Base-by-base conservation (phyloP, 176 grass and related monocot genomes). In the Zoysia japonica region DNA sequence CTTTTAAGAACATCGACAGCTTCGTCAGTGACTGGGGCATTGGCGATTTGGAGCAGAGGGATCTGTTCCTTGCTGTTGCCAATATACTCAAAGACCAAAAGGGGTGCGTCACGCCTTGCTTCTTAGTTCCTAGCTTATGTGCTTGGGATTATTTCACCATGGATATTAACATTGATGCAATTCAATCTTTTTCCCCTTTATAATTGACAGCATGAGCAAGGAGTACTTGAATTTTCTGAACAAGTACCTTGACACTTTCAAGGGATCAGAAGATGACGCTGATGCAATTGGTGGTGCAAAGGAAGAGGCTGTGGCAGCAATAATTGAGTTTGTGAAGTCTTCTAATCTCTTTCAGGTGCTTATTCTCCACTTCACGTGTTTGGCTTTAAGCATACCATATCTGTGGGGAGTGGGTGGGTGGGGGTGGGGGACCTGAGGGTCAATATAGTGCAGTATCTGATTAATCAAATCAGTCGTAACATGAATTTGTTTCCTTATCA, bases 1-100 rank as follows among this genome's bases (percentile, higher is more conserved):
- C 92, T 45, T 94, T 95, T 49, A 99, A 93, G 67, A 95, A 95
- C 41, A 86, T 99, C 3, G 90, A 95, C 69, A 82, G 46, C 72
- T 95, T 91, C 65, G 43, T 95, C 16, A 81, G 68, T 1, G 88
- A 99, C 28, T 99, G 92, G 96, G 89, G 87, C 75, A 90, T 95
- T 66, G 82, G 72, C 63, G 86, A 91, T 71, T 65, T 87, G 42
- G 90, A 99, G 44, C 84, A 91, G 77, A 90, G 96, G 80, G 83
- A 90, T 9, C 90, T 99, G 67, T 99, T 84, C 51, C 90, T 78
- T 5, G 43, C 79, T 16, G 66, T 87, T 11, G n/a, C 92, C 69
- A 91, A 79, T 65, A 89, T 95, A 39, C 79, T 99, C 38, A 99
- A 95, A 59, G 92, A 95, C 84, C 93, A 89, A 0, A 99, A 89